Evolutionary conservation across 2,329 filamentous ascomycete genomes (phyloP), one percentile per base, ranked within the genome.

Genomic region (Ophiocordyceps sinensis): DNA sequence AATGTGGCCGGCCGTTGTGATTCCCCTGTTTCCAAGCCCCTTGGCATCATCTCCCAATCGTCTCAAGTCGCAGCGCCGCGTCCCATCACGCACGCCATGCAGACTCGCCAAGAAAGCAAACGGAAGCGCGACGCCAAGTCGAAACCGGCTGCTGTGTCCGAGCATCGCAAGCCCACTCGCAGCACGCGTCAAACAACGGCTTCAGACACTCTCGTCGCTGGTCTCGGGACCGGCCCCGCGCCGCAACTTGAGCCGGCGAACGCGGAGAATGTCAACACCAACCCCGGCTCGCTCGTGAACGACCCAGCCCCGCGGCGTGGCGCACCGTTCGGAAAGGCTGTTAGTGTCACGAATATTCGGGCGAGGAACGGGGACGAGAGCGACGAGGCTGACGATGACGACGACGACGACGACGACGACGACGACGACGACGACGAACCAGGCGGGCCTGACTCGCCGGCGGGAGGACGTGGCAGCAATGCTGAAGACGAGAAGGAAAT

Each of bases 261-360:
- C 8, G 17, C 5, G 14, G 9, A 14, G 32, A 14, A 10, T 8
- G 19, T 15, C n/a, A 5, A 10, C 13, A n/a, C 14, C 9, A 35
- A 35, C 8, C 15, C 14, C 15, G 30, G 36, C 4, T 40, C 36
- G 5, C 35, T 43, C n/a, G 32, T 10, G 6, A 30, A 17, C 17
- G 30, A 38, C 26, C 39, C 41, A n/a, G 10, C 41, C 19, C 26
- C 42, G 14, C 42, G 39, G 10, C 36, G 41, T 14, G 45, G 45
- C 19, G 42, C 40, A 7, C 37, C 21, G 28, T 3, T 32, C 34
- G n/a, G 4, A n/a, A 35, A 35, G n/a, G 32, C 32, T 5, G 15
- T 35, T 4, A 46, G 46, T 13, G 13, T 43, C 14, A 35, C 36
- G 4, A 46, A 42, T 37, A 21, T 42, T 14, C 13, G 39, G 14